Percentiles rank a stretch among this genome's conserved stretches.
Evolutionary conservation across 2,329 filamentous ascomycete species (phyloP).

Genomic region (Coniosporium tulheliwenetii): DNA sequence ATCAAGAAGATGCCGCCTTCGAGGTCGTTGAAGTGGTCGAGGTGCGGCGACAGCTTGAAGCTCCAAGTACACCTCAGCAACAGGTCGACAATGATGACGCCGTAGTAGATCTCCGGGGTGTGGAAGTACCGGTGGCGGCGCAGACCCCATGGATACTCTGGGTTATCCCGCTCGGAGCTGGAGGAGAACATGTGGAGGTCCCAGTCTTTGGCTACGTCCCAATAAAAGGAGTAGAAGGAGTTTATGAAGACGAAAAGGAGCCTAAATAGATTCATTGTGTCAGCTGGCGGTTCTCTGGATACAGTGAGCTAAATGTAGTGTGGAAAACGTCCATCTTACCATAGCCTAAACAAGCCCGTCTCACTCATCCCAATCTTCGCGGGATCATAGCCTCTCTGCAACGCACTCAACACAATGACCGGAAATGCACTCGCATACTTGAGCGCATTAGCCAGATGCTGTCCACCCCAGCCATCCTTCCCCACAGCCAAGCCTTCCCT

Average conservation of each 20-base stretch:
- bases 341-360: constrained; percentile 37
- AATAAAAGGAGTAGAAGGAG: constrained; percentile 93
- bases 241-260: constrained; percentile 63
- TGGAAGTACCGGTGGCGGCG: constrained; percentile 60
- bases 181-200: constrained; percentile 69
- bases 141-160: constrained; percentile 61
- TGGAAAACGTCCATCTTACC: constrained; percentile 22
- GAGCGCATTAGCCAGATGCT: constrained; percentile 81
- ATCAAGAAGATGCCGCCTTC: constrained; percentile 82
- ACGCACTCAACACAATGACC: constrained; percentile 64
- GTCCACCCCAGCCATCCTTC: constrained; percentile 57
- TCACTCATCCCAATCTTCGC: constrained; percentile 36
- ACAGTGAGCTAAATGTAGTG: too few species aligned
- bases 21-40: constrained; percentile 72
- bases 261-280: constrained; percentile 33
- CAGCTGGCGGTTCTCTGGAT: background rate
- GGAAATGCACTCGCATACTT: constrained; percentile 95
- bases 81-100: constrained; percentile 63
- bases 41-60: constrained; percentile 66
- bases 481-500: constrained; percentile 13
- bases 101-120: constrained; percentile 63
- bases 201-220: constrained; percentile 96
- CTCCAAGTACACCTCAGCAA: constrained; percentile 81
- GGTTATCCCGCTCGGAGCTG: constrained; percentile 38
- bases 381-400: constrained; percentile 50